Evolutionary conservation across 2,329 filamentous ascomycete species (phyloP).

Genomic region (Sporothrix phasma): DNA sequence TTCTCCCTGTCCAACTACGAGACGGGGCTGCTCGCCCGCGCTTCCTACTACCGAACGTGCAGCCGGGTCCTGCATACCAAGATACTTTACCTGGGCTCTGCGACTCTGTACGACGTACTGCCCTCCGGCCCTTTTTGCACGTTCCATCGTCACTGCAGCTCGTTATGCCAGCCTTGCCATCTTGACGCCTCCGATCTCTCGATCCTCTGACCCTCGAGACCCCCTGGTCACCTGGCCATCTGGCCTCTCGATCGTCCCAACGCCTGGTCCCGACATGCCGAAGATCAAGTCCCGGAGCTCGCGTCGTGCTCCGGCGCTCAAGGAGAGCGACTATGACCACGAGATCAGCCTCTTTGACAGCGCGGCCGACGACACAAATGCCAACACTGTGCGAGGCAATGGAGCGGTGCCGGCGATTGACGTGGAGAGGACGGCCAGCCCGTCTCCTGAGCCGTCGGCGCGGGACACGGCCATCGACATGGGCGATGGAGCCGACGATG

Average conservation of each 20-base stretch:
- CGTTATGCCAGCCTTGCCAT: constrained; percentile 1
- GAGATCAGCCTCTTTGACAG: constrained; percentile 60
- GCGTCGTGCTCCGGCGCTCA: constrained; percentile 44
- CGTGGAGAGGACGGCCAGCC: not conserved
- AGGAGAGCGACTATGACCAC: constrained; percentile 57
- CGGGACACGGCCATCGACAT: not conserved
- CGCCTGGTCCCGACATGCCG: constrained; percentile 27
- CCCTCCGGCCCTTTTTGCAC: not conserved
- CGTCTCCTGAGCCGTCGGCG: not conserved
- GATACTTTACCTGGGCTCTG: no score
- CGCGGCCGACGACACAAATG: constrained; percentile 21
- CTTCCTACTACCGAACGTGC: not conserved
- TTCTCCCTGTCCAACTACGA: not conserved
- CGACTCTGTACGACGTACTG: not conserved
- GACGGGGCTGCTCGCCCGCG: not conserved
- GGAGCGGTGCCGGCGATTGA: not conserved
- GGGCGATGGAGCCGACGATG: not conserved
- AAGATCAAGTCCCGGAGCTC: constrained; percentile 36
- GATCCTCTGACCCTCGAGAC: not conserved
- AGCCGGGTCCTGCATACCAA: not conserved
- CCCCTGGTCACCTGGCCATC: not conserved
- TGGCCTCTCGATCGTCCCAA: not conserved
- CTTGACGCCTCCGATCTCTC: constrained; percentile 1
- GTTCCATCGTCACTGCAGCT: not conserved
- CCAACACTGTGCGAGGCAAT: not conserved